phyloP scores from a whole-genome alignment of 1,284 basidiomycete species.

The Papiliotrema laurentii region DNA sequence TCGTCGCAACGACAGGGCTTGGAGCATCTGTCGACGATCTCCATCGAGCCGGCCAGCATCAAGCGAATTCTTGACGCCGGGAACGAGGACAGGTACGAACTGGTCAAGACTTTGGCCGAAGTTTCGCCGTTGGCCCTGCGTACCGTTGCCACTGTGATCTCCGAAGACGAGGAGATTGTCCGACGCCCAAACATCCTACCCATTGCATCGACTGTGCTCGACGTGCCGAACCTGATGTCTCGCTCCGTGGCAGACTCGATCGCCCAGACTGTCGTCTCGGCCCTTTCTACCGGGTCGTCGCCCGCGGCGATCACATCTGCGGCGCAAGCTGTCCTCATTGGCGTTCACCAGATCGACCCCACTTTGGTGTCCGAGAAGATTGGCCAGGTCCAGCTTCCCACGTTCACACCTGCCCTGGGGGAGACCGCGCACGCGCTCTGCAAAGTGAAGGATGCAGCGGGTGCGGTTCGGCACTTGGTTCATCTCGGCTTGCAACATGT shows the following conservation, averaged over 20 bases:
- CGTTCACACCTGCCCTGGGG: background rate
- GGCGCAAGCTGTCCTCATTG: background rate
- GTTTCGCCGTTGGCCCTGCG: background rate
- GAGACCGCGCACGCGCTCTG: background rate
- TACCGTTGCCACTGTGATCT: background rate
- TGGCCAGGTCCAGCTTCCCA: background rate
- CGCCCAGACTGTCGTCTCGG: background rate
- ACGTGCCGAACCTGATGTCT: background rate
- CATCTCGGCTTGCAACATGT: slow-evolving; percentile 14
- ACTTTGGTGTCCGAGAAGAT: background rate
- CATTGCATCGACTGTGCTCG: background rate
- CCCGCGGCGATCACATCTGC: background rate
- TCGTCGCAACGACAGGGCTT: background rate
- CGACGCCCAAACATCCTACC: background rate
- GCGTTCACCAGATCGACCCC: background rate
- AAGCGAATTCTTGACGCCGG: background rate
- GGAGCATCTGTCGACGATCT: background rate
- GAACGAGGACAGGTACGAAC: background rate
- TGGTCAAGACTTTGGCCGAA: slow-evolving; percentile 7
- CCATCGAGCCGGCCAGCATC: background rate
- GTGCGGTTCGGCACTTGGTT: slow-evolving; percentile 6
- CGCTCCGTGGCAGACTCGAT: background rate
- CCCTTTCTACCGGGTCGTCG: background rate
- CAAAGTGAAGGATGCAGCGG: background rate
- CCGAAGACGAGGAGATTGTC: background rate